Evolutionary conservation across 345 rosid genomes (phyloP), one percentile per base, ranked within the genome.

Genomic region (Eucalyptus urophylla): DNA sequence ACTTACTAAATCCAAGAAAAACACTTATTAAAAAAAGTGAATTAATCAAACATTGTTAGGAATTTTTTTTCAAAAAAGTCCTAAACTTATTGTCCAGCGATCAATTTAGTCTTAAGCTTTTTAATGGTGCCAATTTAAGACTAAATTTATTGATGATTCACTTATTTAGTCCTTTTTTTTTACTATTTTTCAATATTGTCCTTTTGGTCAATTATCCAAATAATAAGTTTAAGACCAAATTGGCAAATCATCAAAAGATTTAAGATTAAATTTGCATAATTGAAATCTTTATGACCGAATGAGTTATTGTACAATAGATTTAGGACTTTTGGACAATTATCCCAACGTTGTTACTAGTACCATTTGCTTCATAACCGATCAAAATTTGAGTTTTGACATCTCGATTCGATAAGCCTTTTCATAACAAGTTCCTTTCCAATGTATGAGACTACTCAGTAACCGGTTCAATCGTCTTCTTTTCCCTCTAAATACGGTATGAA

Each of bases 41-140:
- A 56, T 24, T 22, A 56, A 56, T 56, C 62, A 56, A 56, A 56
- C 12, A 24, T 56, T 22, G 27, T 56, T 22, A 27, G 31, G 16
- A 13, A 6, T 1, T 21, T 10, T 25, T 60, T 12, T 27, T 12
- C 3, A 6, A 60, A 27, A 60, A 60, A 12, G 2, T 27, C 8
- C 0, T 27, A 13, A 60, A 27, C 8, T 12, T 13, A 60, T 60
- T 60, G 8, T 11, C 3, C 2, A 11, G 0, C 1, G 2, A 29
- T 27, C 9, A 62, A 62, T 13, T 62, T 29, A 27, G 4, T 62
- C 7, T 62, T 29, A 13, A 27, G n/a, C 69, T 0, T 62, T 62
- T 12, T 13, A 62, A 62, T 62, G 0, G 5, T 29, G 31, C 16
- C 15, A 29, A 62, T 62, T 12, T 6, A 62, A 29, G 14, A 11